Evolutionary conservation across 2,329 filamentous ascomycete genomes (phyloP), one percentile per base, ranked within the genome.

Genomic region (Botryotinia narcissicola): DNA sequence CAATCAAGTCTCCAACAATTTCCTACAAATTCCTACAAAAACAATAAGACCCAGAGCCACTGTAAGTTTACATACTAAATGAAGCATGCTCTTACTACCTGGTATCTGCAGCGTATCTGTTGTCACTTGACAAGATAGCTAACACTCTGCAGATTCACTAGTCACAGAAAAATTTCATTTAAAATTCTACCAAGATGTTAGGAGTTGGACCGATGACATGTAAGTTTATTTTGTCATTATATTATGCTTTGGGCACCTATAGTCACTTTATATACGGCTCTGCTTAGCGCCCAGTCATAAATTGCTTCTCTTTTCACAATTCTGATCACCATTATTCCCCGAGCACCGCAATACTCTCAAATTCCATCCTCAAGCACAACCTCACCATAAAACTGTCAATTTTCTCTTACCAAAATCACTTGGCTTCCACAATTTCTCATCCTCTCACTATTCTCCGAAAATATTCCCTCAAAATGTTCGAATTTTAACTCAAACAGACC

Each of bases 401-500:
- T 8, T 29, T 42, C 16, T 6, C 20, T n/a, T 42, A n/a, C 44
- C 18, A 57, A 32, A 25, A 57, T 3, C 32, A 57, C n/a, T 42
- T 68, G 16, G 3, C 40, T 42, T 32, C 18, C 18, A 16, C n/a
- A 42, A 14, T 29, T 40, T 20, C 22, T 48, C 3, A 18, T 51
- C 5, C 8, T 29, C n/a, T 40, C 18, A 22, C 14, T 67, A 4
- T 57, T 57, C 51, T 20, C 22, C 2, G 25, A 57, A 5, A 57
- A 8, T 6, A 8, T n/a, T 57, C 18, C 37, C 29, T 42, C 1
- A 25, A 18, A 9, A 18, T 42, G 6, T 57, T 68, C 25, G 46
- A 75, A 74, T 48, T 42, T 74, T 61, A 35, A 72, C 75, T 46
- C 66, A 64, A 71, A 51, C 44, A 37, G 76, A 75, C 66, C 70